phyloP scores from a whole-genome alignment of 129 eudicot species.

The Lonicera japonica region DNA sequence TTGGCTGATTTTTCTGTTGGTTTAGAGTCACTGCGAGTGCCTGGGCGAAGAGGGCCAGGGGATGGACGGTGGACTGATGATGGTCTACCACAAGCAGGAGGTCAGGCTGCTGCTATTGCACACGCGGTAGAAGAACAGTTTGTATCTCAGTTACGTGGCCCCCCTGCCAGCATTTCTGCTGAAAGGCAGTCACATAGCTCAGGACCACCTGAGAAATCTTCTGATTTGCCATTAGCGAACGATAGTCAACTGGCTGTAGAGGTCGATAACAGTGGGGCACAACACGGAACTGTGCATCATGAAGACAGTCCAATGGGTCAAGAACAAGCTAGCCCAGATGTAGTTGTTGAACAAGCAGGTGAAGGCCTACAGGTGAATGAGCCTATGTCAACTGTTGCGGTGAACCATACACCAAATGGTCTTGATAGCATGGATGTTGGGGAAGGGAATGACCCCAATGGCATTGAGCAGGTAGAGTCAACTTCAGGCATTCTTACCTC shows the following conservation, averaged over 20 bases:
- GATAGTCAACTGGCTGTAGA: slow-evolving; percentile 38
- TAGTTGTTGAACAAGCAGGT: slow-evolving; percentile 32
- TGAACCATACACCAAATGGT: slow-evolving; percentile 19
- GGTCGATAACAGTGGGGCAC: slow-evolving; percentile 27
- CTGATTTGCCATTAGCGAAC: slow-evolving; percentile 22
- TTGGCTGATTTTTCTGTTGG: slow-evolving; percentile 79
- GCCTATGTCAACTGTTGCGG: slow-evolving; percentile 14
- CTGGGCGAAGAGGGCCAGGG: slow-evolving; percentile 88
- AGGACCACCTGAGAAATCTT: slow-evolving; percentile 28
- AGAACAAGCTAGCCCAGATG: slow-evolving; percentile 25
- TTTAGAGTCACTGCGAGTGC: slow-evolving; percentile 70
- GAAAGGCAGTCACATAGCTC: slow-evolving; percentile 38
- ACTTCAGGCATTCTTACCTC: slow-evolving; percentile 9
- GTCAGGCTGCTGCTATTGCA: slow-evolving; percentile 86
- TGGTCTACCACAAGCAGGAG: slow-evolving; percentile 90
- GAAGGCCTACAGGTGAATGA: slow-evolving; percentile 28
- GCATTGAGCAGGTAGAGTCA: slow-evolving; percentile 28
- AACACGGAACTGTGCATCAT: slow-evolving; percentile 21
- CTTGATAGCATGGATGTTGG: slow-evolving; percentile 65
- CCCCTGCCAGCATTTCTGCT: slow-evolving; percentile 30
- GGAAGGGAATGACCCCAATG: slow-evolving; percentile 33
- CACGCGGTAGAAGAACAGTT: slow-evolving; percentile 89
- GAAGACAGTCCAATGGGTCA: slow-evolving; percentile 30
- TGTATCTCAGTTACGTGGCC: slow-evolving; percentile 46
- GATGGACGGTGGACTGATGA: slow-evolving; percentile 98